A percentile compares a stretch with the other conserved stretches of the same genome.
Conservation (phyloP, 225 moss, liverwort and hornwort genomes). For the Ulota crispa region DNA sequence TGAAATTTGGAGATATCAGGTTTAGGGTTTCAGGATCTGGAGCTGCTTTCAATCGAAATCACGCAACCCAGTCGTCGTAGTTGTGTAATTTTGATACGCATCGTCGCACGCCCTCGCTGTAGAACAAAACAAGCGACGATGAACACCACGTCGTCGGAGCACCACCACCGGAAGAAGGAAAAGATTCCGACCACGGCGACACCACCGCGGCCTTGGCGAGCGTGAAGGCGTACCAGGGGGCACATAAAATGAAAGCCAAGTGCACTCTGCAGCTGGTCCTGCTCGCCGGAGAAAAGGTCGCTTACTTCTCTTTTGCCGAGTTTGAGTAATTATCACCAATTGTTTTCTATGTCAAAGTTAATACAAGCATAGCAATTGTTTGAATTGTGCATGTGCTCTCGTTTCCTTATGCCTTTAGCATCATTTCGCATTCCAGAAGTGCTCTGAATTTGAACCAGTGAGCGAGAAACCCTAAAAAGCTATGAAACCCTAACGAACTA, state of each 20-base stretch:
- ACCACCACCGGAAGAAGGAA: conserved; percentile 58
- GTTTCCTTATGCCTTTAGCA: background rate
- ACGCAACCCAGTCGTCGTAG: background rate
- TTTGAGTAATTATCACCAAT: background rate
- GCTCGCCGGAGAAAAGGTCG: conserved; percentile 96
- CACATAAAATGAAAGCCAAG: conserved; percentile 46
- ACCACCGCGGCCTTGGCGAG: conserved; percentile 36
- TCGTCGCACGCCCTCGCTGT: background rate
- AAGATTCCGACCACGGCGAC: conserved; percentile 39
- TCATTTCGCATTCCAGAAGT: background rate
- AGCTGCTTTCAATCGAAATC: background rate
- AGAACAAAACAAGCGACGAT: conserved; percentile 3
- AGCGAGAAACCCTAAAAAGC: background rate
- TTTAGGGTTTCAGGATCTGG: background rate
- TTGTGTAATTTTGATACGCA: background rate
- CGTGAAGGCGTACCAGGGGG: conserved; percentile 64
- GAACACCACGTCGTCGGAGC: conserved; percentile 37
- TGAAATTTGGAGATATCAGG: background rate
- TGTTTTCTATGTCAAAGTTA: background rate
- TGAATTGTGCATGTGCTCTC: background rate
- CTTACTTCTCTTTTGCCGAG: conserved; percentile 12
- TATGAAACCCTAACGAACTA: background rate
- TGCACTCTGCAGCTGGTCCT: conserved; percentile 81
- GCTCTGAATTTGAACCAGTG: background rate
- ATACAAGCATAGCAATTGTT: background rate